Evolutionary conservation across 1,284 basidiomycete species (phyloP), one percentile per base, ranked within the genome.

Genomic region (Cryptococcus jaspeensis): DNA sequence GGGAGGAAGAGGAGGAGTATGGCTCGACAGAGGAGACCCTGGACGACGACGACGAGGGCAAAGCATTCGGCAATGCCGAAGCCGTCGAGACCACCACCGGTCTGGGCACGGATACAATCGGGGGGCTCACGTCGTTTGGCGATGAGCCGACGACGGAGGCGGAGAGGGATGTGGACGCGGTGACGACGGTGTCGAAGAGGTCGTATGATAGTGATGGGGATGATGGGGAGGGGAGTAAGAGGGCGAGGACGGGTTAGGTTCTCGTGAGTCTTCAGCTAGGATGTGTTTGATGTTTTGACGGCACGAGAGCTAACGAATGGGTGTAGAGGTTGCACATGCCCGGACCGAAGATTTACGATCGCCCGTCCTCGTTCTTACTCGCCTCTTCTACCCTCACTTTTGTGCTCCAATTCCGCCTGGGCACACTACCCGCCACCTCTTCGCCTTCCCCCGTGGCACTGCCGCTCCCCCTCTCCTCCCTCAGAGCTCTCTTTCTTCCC

Each of bases 211-310:
- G 43, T 1, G 58, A 60, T 37, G 54, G 46, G n/a, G 39, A 32
- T 44, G 41, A 32, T 13, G 50, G 45, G 28, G 51, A 47, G 32
- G 56, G 42, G 16, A 57, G 48, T 40, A 60, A 63, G 59, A 51
- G 39, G 47, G 39, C 56, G 23, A 58, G 39, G 42, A 44, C 43
- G 16, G 50, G 45, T 20, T 32, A n/a, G 23, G 15, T 32, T 13
- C 36, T 45, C 5, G 51, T 45, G 35, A 53, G 43, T 47, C 6
- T n/a, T n/a, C n/a, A n/a, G n/a, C n/a, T n/a, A n/a, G n/a, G n/a
- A n/a, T n/a, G n/a, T n/a, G n/a, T n/a, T n/a, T n/a, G n/a, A n/a
- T n/a, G n/a, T n/a, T n/a, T 11, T 5, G 13, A 12, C 18, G 46
- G 25, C 13, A 35, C 12, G 23, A 47, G 28, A 36, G 28, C 16